Conservation (phyloP, 805 yeast species). For the Wickerhamiella australiensis region DNA sequence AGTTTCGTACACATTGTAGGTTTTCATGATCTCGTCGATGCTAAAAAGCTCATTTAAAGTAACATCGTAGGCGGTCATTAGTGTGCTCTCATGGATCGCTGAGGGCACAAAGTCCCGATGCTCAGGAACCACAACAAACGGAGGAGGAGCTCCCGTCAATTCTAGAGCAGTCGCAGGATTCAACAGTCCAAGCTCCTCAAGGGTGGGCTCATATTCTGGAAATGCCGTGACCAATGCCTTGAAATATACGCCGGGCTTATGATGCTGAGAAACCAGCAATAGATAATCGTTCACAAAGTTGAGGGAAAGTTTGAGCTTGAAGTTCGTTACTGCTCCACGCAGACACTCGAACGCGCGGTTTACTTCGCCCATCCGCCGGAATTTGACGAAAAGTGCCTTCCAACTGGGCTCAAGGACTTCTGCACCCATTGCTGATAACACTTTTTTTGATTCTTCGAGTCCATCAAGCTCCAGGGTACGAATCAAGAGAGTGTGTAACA, state of each 20-base stretch:
- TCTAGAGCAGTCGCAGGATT: not conserved
- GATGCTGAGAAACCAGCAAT: conserved; percentile 18
- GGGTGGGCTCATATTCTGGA: conserved; percentile 16
- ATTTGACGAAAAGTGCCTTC: conserved; percentile 22
- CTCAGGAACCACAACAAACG: not conserved
- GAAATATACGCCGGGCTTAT: conserved; percentile 18
- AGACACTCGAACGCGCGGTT: conserved; percentile 23
- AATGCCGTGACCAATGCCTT: conserved; percentile 14
- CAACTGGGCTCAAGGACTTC: conserved; percentile 20
- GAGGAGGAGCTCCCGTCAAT: not conserved
- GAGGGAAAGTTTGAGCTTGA: conserved; percentile 15
- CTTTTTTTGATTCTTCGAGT: conserved; percentile 19
- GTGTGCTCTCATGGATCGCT: conserved; percentile 19
- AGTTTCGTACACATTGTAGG: conserved; percentile 17
- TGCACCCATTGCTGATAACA: conserved; percentile 19
- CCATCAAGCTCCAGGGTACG: conserved; percentile 24
- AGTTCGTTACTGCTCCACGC: conserved; percentile 12
- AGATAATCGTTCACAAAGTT: conserved; percentile 23
- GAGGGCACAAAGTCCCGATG: not conserved
- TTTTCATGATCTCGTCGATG: conserved; percentile 11
- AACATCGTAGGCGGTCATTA: conserved; percentile 22
- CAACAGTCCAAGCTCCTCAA: conserved; percentile 17
- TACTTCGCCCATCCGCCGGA: conserved; percentile 22
- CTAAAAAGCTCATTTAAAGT: conserved; percentile 20
- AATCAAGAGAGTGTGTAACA: conserved; percentile 19